Percentiles rank a stretch among this genome's conserved stretches.
Evolutionary conservation across 2,329 filamentous ascomycete species (phyloP).

Genomic region (Onygena corvina): DNA sequence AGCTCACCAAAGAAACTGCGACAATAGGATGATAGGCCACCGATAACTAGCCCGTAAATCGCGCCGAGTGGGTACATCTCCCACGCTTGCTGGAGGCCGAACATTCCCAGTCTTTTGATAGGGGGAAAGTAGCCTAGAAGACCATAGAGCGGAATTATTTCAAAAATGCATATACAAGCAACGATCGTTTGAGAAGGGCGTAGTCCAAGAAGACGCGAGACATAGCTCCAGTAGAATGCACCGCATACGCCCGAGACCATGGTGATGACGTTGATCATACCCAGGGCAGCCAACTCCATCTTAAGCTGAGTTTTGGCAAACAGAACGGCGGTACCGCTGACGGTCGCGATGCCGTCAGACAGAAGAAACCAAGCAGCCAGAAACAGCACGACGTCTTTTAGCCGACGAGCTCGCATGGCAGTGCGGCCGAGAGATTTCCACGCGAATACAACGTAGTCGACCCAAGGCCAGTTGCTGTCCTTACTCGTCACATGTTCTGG

Average conservation of each 20-base stretch:
- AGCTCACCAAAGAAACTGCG: slow-evolving; percentile 84
- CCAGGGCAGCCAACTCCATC: slow-evolving; percentile 79
- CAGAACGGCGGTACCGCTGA: slow-evolving; percentile 83
- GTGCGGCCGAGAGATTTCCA: slow-evolving; percentile 82
- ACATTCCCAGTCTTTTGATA: slow-evolving; percentile 58
- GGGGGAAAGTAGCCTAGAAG: slow-evolving; percentile 77
- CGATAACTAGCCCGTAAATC: slow-evolving; percentile 85
- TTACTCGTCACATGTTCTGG: slow-evolving; percentile 28
- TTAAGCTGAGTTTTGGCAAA: slow-evolving; percentile 88
- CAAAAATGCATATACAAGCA: slow-evolving; percentile 80
- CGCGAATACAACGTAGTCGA: slow-evolving; percentile 65
- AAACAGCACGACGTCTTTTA: slow-evolving; percentile 75
- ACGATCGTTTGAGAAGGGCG: slow-evolving; percentile 79
- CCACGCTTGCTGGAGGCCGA: slow-evolving; percentile 86
- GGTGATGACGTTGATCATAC: slow-evolving; percentile 85
- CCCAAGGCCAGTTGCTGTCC: slow-evolving; percentile 41
- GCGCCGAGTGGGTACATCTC: slow-evolving; percentile 92
- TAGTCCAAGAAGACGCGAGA: slow-evolving; percentile 58
- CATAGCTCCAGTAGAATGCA: slow-evolving; percentile 75
- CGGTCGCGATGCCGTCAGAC: slow-evolving; percentile 86
- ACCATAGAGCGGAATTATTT: slow-evolving; percentile 85
- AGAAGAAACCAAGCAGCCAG: slow-evolving; percentile 87
- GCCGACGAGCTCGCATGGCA: slow-evolving; percentile 55
- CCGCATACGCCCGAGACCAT: slow-evolving; percentile 74
- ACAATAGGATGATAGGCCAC: slow-evolving; percentile 86